A percentile compares a stretch with the other conserved stretches of the same genome.
Conservation (phyloP, 1,139 yeast genomes). For the Yamadazyma dushanensis region DNA sequence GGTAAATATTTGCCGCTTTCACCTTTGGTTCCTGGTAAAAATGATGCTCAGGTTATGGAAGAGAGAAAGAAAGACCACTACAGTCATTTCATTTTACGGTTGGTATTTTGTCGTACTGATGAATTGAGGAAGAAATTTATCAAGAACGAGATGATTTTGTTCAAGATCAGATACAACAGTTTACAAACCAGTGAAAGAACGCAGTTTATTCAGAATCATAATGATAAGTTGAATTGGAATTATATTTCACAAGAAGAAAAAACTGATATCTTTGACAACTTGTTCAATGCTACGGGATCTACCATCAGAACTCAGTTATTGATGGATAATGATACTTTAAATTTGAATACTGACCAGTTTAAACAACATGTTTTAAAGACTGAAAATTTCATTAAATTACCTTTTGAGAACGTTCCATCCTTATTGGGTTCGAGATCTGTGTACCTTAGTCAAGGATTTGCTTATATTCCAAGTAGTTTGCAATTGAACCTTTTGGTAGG, state of each 20-base stretch:
- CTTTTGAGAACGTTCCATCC: conserved; percentile 82
- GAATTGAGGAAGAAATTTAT: conserved; percentile 80
- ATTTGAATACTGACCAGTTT: conserved; percentile 42
- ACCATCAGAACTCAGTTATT: conserved; percentile 33
- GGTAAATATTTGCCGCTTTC: conserved; percentile 65
- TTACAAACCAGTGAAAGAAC: conserved; percentile 71
- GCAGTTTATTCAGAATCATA: conserved; percentile 59
- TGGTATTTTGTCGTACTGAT: conserved; percentile 89
- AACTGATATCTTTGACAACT: conserved; percentile 43
- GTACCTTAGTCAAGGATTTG: conserved; percentile 65
- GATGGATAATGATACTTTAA: conserved; percentile 30
- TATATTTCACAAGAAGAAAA: conserved; percentile 67
- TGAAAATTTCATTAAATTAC: conserved; percentile 75
- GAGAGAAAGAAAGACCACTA: conserved; percentile 89
- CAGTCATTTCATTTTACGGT: conserved; percentile 81
- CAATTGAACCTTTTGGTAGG: conserved; percentile 67
- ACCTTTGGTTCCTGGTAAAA: conserved; percentile 24
- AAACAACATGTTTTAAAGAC: conserved; percentile 40
- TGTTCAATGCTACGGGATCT: conserved; percentile 53
- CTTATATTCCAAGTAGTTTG: conserved; percentile 81
- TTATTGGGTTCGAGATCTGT: conserved; percentile 72
- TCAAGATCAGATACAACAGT: conserved; percentile 67
- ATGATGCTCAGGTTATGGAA: conserved; percentile 31
- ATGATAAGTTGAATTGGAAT: conserved; percentile 66
- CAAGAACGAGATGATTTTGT: conserved; percentile 71